Base-by-base conservation (phyloP, 2,329 filamentous ascomycete genomes). In the Venturia carpophila region DNA sequence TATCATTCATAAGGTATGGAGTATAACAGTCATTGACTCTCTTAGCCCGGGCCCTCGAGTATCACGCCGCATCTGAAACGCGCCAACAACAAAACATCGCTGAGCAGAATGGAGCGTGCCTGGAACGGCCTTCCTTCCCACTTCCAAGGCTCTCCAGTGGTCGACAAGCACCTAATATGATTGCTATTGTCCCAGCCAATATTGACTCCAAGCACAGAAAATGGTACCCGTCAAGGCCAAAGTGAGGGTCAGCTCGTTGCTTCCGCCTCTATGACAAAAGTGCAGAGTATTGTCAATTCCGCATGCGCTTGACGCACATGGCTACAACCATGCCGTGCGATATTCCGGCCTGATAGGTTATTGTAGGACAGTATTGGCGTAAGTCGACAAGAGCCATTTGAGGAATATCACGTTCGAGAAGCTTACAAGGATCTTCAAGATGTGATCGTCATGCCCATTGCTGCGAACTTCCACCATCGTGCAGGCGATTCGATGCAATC, bases 1-100 rank as follows among this genome's bases (percentile, higher is more conserved):
- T 34, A 58, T 21, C 52, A 58, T 58, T 58, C 30, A 34, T 34
- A 34, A 34, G 52, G 19, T 58, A 37, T 37, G 37, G 52, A 58
- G 30, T 58, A 15, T 58, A 30, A 56, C 24, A 19, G n/a, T 34
- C 27, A 19, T 17, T 56, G 3, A 56, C 24, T 37, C 49, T 34
- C 30, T 2, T 6, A 1, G 15, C 2, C 27, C 13, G 37, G 52
- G 27, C 10, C 52, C 19, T 19, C 52, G 27, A 37, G 52, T 21
- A 24, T 15, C 4, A 34, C 30, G 9, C 27, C 27, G 17, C 27
- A 30, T 58, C 52, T 58, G 37, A 58, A 58, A 30, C 30, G 37
- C 27, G 52, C 52, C 52, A 39, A 11, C 5, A 58, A 37, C 52
- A 58, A 37, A 34, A 17, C 5, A 37, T n/a, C 17, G 52, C 52